These are phyloP conservation scores for Rhizophora apiculata DNA, from an alignment of 345 rosid genomes.

Conservation along the genomic window DNA sequence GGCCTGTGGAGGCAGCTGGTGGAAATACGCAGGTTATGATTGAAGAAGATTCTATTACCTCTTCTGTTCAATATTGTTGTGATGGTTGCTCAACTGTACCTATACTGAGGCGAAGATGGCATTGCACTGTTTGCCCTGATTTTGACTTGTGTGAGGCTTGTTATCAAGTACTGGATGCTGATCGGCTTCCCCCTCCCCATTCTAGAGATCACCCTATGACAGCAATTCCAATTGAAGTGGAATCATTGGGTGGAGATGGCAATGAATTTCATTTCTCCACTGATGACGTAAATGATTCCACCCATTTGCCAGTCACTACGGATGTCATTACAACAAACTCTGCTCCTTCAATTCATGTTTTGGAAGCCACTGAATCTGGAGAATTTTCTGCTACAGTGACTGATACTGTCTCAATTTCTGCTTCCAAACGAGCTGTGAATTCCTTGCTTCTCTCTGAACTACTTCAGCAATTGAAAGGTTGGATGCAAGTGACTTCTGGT, in stretches of 20 bases:
- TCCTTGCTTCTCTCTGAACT: constrained; percentile 89
- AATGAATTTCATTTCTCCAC: constrained; percentile 76
- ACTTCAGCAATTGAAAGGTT: constrained; percentile 86
- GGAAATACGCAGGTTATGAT: constrained; percentile 76
- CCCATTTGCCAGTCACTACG: constrained; percentile 42
- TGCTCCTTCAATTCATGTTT: constrained; percentile 86
- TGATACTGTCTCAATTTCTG: constrained; percentile 85
- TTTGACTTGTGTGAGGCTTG: constrained; percentile 97
- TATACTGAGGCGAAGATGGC: constrained; percentile 94
- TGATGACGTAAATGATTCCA: constrained; percentile 62
- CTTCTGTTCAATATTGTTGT: constrained; percentile 97
- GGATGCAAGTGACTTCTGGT: constrained; percentile 90
- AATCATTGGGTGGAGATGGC: constrained; percentile 79
- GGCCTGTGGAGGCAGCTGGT: constrained; percentile 54
- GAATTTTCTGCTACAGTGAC: constrained; percentile 68
- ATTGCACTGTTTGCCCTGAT: constrained; percentile 96
- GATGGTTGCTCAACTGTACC: constrained; percentile 99
- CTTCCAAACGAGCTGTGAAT: constrained; percentile 87
- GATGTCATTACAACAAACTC: constrained; percentile 52
- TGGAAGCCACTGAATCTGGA: constrained; percentile 83
- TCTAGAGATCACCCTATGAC: constrained; percentile 95
- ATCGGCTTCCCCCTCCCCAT: constrained; percentile 86
- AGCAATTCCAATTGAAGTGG: constrained; percentile 90
- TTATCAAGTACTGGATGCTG: constrained; percentile 81
- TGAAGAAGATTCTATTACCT: constrained; percentile 92